Evolutionary conservation across 192 early-diverging fungal species (phyloP).

Genomic region (Podila verticillata): DNA sequence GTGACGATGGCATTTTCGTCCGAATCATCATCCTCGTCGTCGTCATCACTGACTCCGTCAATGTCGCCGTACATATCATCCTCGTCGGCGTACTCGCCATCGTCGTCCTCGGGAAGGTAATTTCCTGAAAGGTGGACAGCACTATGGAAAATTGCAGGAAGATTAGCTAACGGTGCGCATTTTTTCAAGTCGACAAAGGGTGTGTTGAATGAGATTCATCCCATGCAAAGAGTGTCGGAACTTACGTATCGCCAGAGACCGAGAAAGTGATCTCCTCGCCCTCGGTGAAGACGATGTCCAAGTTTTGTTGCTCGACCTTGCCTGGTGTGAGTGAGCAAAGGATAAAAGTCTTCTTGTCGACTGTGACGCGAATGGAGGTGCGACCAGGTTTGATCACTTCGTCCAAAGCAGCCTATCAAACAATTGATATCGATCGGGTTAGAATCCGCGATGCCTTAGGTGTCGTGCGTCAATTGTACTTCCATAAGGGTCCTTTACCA

Average conservation of each 20-base stretch:
- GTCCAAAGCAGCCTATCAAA: conserved; percentile 75
- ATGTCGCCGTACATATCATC: conserved; percentile 27
- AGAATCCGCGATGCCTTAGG: neutral
- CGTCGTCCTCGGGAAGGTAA: conserved; percentile 61
- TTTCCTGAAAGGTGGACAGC: conserved; percentile 75
- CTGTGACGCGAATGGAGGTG: conserved; percentile 73
- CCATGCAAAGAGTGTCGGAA: neutral
- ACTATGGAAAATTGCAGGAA: conserved; percentile 7
- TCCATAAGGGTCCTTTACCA: conserved; percentile 57
- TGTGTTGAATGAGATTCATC: neutral
- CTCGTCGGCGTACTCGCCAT: conserved; percentile 18
- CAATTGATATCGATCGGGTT: neutral
- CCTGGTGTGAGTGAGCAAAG: conserved; percentile 86
- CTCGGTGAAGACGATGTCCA: conserved; percentile 76
- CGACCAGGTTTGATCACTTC: conserved; percentile 61
- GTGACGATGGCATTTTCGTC: conserved; percentile 11
- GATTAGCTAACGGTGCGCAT: neutral
- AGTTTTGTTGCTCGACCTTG: conserved; percentile 73
- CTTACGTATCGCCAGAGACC: conserved; percentile 68
- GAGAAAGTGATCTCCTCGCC: conserved; percentile 88
- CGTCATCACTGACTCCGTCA: conserved; percentile 34
- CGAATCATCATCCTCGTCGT: conserved; percentile 13
- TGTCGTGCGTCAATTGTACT: no score
- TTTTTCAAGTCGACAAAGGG: no score
- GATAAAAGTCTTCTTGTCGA: conserved; percentile 77